Evolutionary conservation across 768 basidiomycete genomes (phyloP), one percentile per base, ranked within the genome.

Genomic region (Suillus paluster): DNA sequence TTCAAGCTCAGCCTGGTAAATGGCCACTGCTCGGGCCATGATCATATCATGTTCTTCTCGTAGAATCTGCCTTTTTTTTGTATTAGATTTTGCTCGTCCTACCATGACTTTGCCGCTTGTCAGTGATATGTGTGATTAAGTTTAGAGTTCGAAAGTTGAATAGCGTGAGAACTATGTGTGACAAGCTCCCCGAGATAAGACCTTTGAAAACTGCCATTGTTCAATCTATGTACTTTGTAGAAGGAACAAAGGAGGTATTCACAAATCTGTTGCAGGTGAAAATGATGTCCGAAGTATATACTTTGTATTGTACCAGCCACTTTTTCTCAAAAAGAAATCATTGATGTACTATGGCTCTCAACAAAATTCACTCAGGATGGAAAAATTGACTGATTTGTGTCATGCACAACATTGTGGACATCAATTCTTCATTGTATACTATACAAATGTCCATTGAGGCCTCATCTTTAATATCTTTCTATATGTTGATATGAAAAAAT

Each of bases 11-110:
- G 54, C 54, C 33, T 55, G 54, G 27, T 55, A 55, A 36, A 39
- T 39, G 25, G 33, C 34, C n/a, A 56, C 54, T 56, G 54, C 33
- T 25, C 34, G 4, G 6, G 55, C 55, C 55, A 56, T 56, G 21
- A 41, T 15, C 52, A 66, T 67, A 5, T 57, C 55, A 58, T 66
- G 54, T 19, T 42, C 59, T 17, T 72, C 60, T 23, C 65, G 55
- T 25, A 70, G 61, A 33, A 44, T n/a, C 19, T 68, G 68, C 23
- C 27, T 48, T 61, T 63, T n/a, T 63, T 65, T 67, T 9, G 61
- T 66, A 14, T 58, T 33, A 21, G 69, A 70, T 63, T 68, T 64
- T 45, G 60, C 41, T 48, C 44, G 44, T 15, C 60, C 54, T 42
- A 56, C 54, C 55, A 62, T 62, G 27, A 11, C 3, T 42, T 42